These are phyloP conservation scores for Botrytis squamosa DNA, from an alignment of 2,329 filamentous ascomycete species.

Conservation along the genomic window DNA sequence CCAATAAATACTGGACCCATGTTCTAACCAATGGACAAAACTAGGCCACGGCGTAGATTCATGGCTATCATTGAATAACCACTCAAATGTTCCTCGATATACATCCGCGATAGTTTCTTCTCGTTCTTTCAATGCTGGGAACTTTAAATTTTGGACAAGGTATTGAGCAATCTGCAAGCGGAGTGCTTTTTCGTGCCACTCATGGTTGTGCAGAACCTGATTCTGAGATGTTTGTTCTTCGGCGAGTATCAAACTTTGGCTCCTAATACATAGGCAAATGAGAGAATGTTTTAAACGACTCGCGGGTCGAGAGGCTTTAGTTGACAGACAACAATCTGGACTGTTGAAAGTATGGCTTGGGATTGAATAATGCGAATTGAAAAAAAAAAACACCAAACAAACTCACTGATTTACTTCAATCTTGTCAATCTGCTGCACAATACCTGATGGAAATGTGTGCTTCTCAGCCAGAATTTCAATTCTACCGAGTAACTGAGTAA, in stretches of 20 bases:
- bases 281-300: background rate
- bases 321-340: background rate
- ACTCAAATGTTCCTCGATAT: slow-evolving; percentile 21
- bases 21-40: slow-evolving; percentile 26
- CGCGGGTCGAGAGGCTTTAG: background rate
- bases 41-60: background rate
- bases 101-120: slow-evolving; percentile 18
- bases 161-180: background rate
- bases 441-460: background rate
- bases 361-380: background rate
- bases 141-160: slow-evolving; percentile 8
- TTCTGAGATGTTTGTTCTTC: background rate
- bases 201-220: background rate
- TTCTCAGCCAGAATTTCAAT: slow-evolving; percentile 7
- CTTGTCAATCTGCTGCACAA: background rate
- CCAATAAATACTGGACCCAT: slow-evolving; percentile 25
- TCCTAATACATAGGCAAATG: background rate
- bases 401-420: background rate
- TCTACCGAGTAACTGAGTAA: background rate
- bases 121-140: slow-evolving; percentile 7
- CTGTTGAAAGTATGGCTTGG: background rate
- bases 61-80: slow-evolving; percentile 17
- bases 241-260: background rate
- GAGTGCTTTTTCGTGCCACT: background rate
- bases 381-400: background rate